phyloP scores from a whole-genome alignment of 345 rosid genomes.

The Acer campestre region DNA sequence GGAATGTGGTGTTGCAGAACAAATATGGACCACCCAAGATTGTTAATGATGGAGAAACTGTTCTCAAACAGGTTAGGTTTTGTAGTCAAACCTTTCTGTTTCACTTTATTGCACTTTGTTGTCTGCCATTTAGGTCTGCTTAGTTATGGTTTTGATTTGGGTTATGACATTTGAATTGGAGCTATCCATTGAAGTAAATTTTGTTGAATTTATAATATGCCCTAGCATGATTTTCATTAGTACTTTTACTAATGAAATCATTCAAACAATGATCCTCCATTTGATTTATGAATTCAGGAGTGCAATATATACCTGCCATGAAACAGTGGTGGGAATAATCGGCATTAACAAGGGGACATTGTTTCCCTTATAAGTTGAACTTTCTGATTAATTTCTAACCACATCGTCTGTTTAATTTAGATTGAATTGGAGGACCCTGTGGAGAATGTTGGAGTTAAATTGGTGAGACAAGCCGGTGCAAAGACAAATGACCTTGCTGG shows the following conservation, averaged over 20 bases:
- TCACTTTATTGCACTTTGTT: not conserved
- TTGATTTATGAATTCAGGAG: no score
- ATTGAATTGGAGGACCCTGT: conserved; percentile 89
- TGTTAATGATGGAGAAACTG: conserved; percentile 95
- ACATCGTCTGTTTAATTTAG: conserved; percentile 36
- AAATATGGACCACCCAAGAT: conserved; percentile 95
- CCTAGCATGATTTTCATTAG: no score
- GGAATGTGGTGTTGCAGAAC: conserved; percentile 89
- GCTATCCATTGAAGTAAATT: not conserved
- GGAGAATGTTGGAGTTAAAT: conserved; percentile 95
- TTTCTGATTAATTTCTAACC: conserved; percentile 5
- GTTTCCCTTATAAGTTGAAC: not conserved
- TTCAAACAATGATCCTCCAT: not conserved
- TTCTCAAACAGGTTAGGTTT: conserved; percentile 81
- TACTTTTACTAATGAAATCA: no score
- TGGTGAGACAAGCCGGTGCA: conserved; percentile 98
- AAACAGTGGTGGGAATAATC: not conserved
- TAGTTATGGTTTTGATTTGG: no score
- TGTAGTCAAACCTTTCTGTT: not conserved
- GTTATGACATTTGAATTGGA: not conserved
- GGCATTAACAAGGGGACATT: not conserved
- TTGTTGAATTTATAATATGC: no score
- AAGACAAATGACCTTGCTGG: conserved; percentile 93
- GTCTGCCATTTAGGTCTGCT: not conserved
- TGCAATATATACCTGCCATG: not conserved